These are phyloP conservation scores for Dipteronia sinensis DNA, from an alignment of 345 rosid genomes.

Conservation along the genomic window DNA sequence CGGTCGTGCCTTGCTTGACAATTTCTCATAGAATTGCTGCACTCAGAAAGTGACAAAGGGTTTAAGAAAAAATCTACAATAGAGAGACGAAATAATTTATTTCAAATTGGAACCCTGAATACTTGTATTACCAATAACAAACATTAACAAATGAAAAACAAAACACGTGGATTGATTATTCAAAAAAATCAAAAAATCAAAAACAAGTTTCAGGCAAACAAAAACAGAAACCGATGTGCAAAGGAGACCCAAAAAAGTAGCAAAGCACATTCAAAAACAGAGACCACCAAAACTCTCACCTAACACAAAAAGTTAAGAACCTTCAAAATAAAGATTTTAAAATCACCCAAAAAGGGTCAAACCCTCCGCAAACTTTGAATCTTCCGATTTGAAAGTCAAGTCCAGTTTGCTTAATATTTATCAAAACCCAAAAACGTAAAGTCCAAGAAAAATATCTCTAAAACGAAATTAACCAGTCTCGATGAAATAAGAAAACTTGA, in stretches of 20 bases:
- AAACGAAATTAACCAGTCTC: not conserved
- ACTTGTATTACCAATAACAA: not conserved
- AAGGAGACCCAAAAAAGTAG: not conserved
- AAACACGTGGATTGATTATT: slow-evolving; percentile 2
- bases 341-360: not conserved
- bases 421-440: not conserved
- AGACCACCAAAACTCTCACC: slow-evolving; percentile 23
- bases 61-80: not conserved
- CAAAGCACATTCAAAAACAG: slow-evolving; percentile 6
- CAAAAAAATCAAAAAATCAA: not conserved
- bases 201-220: not conserved
- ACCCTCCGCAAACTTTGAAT: not conserved
- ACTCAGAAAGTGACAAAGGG: not conserved
- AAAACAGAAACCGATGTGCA: slow-evolving; percentile 16
- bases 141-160: not conserved
- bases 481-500: not conserved
- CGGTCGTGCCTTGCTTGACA: slow-evolving; percentile 85
- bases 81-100: not conserved
- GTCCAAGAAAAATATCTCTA: not conserved
- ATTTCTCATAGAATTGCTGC: slow-evolving; percentile 86
- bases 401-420: not conserved
- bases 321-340: slow-evolving; percentile 21
- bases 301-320: slow-evolving; percentile 20
- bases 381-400: not conserved
- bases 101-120: not conserved